A percentile compares a stretch with the other conserved stretches of the same genome.
phyloP scores from a whole-genome alignment of 2,329 filamentous ascomycete species.

The Fusarium hainanense region DNA sequence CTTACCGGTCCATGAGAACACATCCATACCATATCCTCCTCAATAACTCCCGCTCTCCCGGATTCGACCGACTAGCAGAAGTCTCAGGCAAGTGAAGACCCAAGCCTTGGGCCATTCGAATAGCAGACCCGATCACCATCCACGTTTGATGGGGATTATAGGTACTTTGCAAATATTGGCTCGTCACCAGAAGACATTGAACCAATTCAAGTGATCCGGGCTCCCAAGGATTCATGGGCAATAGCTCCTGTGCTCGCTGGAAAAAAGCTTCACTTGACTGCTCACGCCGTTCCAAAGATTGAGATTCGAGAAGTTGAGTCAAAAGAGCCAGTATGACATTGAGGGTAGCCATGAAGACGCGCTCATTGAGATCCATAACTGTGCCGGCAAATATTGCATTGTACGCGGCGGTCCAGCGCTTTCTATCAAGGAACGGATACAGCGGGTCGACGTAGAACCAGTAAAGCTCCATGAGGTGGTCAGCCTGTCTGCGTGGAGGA shows the following conservation, averaged over 20 bases:
- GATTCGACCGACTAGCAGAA: slow-evolving; percentile 38
- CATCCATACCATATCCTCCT: slow-evolving; percentile 53
- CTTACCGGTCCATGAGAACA: slow-evolving; percentile 54
- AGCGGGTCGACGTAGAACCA: slow-evolving; percentile 60
- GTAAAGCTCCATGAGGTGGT: slow-evolving; percentile 58
- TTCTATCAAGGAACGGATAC: slow-evolving; percentile 58
- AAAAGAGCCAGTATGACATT: slow-evolving; percentile 61
- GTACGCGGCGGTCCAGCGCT: slow-evolving; percentile 54
- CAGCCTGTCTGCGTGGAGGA: slow-evolving; percentile 57
- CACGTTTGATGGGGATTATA: slow-evolving; percentile 60
- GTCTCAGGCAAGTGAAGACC: slow-evolving; percentile 58
- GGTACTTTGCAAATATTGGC: slow-evolving; percentile 62
- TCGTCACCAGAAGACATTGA: slow-evolving; percentile 60
- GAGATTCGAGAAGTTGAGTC: slow-evolving; percentile 56
- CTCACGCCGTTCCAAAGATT: slow-evolving; percentile 54
- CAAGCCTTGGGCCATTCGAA: slow-evolving; percentile 59
- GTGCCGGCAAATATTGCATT: slow-evolving; percentile 55
- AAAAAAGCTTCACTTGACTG: slow-evolving; percentile 56
- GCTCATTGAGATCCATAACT: slow-evolving; percentile 52
- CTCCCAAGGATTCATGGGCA: slow-evolving; percentile 57
- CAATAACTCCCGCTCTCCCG: slow-evolving; percentile 43
- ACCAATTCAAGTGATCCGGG: slow-evolving; percentile 57
- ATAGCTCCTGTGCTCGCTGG: slow-evolving; percentile 54
- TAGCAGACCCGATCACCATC: slow-evolving; percentile 60
- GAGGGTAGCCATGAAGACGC: slow-evolving; percentile 57